Conservation (phyloP, 2,329 filamentous ascomycete species). For the Ascochyta rabiei region DNA sequence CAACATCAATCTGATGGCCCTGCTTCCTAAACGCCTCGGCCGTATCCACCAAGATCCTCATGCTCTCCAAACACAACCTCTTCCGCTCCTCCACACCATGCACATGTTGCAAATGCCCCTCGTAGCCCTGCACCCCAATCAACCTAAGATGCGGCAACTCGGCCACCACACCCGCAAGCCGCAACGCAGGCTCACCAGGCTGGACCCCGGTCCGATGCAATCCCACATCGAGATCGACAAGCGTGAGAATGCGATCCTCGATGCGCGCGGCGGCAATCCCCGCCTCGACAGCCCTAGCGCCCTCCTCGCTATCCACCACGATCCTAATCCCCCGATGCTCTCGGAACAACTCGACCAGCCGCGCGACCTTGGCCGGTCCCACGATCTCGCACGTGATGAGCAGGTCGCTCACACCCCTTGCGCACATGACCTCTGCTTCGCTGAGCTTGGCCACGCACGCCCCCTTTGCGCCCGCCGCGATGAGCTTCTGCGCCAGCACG, state of each 20-base stretch:
- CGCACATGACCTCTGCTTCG: conserved; percentile 49
- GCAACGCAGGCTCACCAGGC: conserved; percentile 50
- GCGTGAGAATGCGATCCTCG: conserved; percentile 47
- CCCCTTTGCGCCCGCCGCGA: conserved; percentile 56
- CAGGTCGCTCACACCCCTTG: conserved; percentile 55
- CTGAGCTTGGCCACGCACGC: conserved; percentile 60
- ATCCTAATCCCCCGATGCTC: conserved; percentile 50
- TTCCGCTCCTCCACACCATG: conserved; percentile 53
- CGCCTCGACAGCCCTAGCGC: conserved; percentile 54
- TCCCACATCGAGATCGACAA: conserved; percentile 60
- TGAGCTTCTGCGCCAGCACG: conserved; percentile 53
- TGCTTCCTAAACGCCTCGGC: conserved; percentile 51
- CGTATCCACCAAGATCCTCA: conserved; percentile 53
- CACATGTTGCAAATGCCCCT: conserved; percentile 61
- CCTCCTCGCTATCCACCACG: conserved; percentile 56
- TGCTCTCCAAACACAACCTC: conserved; percentile 53
- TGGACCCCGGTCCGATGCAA: conserved; percentile 58
- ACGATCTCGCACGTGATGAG: conserved; percentile 61
- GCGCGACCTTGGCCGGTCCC: conserved; percentile 53
- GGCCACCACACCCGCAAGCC: conserved; percentile 50
- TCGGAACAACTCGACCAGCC: conserved; percentile 55
- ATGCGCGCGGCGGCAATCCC: conserved; percentile 49
- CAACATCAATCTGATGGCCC: conserved; percentile 56
- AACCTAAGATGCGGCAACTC: conserved; percentile 49
- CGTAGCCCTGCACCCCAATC: conserved; percentile 60